phyloP scores from a whole-genome alignment of 768 basidiomycete genomes.

The Cubamyces lactineus region DNA sequence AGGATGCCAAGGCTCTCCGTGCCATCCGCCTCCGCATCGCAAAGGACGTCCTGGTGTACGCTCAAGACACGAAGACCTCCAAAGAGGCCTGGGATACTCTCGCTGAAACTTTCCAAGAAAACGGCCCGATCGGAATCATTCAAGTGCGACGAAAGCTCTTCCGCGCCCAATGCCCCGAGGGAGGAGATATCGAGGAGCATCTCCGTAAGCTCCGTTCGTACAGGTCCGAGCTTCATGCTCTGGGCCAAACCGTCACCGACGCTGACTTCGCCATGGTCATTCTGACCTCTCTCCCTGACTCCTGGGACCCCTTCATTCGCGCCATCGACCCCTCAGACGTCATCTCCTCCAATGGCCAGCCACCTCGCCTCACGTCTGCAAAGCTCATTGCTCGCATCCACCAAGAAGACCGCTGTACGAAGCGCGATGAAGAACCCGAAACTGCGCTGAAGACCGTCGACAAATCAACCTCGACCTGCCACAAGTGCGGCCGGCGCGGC shows the following conservation, averaged over 20 bases:
- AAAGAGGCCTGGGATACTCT: constrained; percentile 37
- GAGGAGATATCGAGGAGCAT: constrained; percentile 38
- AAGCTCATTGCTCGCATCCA: constrained; percentile 26
- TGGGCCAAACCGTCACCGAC: constrained; percentile 32
- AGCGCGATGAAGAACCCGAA: background rate
- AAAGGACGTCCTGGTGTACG: constrained; percentile 35
- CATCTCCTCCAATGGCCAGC: background rate
- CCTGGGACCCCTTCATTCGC: constrained; percentile 40
- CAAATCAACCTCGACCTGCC: background rate
- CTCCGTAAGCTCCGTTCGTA: constrained; percentile 32
- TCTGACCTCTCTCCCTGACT: constrained; percentile 39
- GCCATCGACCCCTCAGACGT: constrained; percentile 16
- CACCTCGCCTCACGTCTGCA: background rate
- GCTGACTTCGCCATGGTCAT: constrained; percentile 38
- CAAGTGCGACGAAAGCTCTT: constrained; percentile 34
- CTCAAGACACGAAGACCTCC: constrained; percentile 31
- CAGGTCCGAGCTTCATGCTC: constrained; percentile 30
- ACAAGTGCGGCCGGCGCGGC: constrained; percentile 10
- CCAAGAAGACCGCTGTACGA: constrained; percentile 7
- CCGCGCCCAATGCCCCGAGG: constrained; percentile 36
- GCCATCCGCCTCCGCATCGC: constrained; percentile 37
- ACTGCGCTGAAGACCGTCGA: constrained; percentile 5
- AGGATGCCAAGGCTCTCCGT: constrained; percentile 38
- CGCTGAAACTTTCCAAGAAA: constrained; percentile 33
- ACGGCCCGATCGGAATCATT: constrained; percentile 36